Percentiles rank a stretch among this genome's conserved stretches.
phyloP scores from a whole-genome alignment of 1,284 basidiomycete genomes.

The Mycena citricolor region DNA sequence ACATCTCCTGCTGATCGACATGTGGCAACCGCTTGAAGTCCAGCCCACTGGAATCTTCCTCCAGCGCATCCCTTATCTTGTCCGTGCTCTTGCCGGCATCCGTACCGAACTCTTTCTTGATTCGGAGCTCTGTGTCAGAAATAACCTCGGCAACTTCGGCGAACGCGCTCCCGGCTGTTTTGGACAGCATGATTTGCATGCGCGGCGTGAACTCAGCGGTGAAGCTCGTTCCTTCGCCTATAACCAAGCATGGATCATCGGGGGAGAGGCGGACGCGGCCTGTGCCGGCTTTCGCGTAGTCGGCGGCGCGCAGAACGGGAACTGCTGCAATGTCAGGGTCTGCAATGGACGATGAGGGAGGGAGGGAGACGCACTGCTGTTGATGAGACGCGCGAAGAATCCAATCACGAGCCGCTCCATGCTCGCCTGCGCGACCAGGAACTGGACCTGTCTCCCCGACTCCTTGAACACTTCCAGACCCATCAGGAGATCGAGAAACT shows the following conservation, averaged over 20 bases:
- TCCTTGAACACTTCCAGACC: conserved; percentile 88
- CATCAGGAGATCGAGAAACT: conserved; percentile 95
- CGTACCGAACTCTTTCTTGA: conserved; percentile 90
- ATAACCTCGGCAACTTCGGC: conserved; percentile 89
- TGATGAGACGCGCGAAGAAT: conserved; percentile 83
- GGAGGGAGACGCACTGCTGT: conserved; percentile 72
- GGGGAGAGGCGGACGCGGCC: conserved; percentile 76
- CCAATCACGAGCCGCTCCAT: conserved; percentile 84
- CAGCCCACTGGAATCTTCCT: conserved; percentile 63
- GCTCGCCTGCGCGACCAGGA: conserved; percentile 92
- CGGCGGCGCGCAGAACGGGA: conserved; percentile 91
- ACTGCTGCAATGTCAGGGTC: conserved; percentile 49
- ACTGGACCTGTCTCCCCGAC: conserved; percentile 81
- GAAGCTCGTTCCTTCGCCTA: conserved; percentile 84
- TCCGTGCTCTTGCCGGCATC: conserved; percentile 65
- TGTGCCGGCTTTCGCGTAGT: conserved; percentile 78
- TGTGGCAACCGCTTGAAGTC: conserved; percentile 80
- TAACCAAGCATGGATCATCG: conserved; percentile 76
- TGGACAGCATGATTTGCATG: conserved; percentile 89
- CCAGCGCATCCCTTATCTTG: conserved; percentile 66
- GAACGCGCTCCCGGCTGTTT: conserved; percentile 73
- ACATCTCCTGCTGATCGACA: conserved; percentile 94
- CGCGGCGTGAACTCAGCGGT: conserved; percentile 73
- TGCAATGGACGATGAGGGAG: background rate
- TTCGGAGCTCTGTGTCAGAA: conserved; percentile 80